phyloP scores from a whole-genome alignment of 345 rosid genomes.

The Sapria himalayana region DNA sequence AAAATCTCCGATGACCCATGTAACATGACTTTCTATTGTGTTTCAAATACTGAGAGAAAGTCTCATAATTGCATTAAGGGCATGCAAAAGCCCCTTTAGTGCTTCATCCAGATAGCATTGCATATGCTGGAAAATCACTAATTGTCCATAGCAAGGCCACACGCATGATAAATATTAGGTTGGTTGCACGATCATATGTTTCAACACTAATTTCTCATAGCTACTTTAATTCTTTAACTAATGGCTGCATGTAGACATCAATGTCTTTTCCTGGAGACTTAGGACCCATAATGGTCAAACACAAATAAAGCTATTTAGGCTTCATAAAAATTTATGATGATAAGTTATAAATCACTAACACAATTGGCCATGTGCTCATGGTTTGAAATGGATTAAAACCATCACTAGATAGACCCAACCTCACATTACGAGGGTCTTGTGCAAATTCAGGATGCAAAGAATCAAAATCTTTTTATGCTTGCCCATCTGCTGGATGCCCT shows the following conservation, averaged over 20 bases:
- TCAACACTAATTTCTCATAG: conserved; percentile 3
- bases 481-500: neutral
- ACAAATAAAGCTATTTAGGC: neutral
- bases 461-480: conserved; percentile 1
- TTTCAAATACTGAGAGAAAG: neutral
- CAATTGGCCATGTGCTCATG: conserved; percentile 1
- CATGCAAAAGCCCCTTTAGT: conserved; percentile 2
- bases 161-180: neutral
- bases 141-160: conserved; percentile 5
- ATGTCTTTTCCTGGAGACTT: neutral
- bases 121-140: conserved; percentile 4
- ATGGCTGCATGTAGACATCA: neutral
- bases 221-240: conserved; percentile 4
- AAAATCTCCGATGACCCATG: neutral
- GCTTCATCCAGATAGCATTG: neutral
- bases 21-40: neutral
- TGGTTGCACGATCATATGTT: neutral
- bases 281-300: neutral
- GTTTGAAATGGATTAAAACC: conserved; percentile 1
- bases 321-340: conserved; percentile 5
- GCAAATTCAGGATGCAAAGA: neutral
- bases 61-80: neutral
- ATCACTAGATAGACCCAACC: conserved; percentile 1
- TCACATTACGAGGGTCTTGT: neutral
- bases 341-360: conserved; percentile 4